Percentiles rank a stretch among this genome's conserved stretches.
Evolutionary conservation across 1,139 yeast species (phyloP).

Genomic region (Dujonia santamariae): DNA sequence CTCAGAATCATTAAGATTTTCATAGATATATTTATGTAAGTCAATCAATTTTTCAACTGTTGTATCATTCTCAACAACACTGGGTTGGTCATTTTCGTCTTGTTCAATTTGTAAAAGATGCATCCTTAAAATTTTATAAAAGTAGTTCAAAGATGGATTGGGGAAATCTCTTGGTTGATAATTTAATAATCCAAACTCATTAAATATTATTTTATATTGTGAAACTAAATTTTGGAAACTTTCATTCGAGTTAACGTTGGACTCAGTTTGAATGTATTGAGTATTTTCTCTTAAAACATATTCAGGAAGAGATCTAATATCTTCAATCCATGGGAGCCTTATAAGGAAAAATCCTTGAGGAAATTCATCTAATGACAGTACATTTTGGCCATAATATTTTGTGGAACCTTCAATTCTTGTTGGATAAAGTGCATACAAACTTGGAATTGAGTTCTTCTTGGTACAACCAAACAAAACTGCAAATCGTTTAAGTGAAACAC

Average conservation of each 20-base stretch:
- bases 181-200: conserved; percentile 35
- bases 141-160: conserved; percentile 69
- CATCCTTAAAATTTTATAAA: conserved; percentile 62
- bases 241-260: background rate
- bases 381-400: conserved; percentile 8
- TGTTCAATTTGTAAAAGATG: conserved; percentile 61
- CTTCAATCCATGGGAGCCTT: conserved; percentile 63
- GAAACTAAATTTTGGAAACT: conserved; percentile 17
- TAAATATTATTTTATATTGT: conserved; percentile 36
- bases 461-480: conserved; percentile 75
- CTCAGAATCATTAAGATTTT: conserved; percentile 10
- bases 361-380: conserved; percentile 17
- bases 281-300: conserved; percentile 13
- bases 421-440: conserved; percentile 60
- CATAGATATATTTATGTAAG: conserved; percentile 7
- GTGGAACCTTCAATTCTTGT: conserved; percentile 28
- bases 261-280: conserved; percentile 1
- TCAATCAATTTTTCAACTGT: conserved; percentile 14
- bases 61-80: conserved; percentile 16
- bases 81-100: conserved; percentile 16
- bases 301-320: conserved; percentile 50
- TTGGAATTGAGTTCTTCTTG: conserved; percentile 54
- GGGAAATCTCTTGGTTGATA: conserved; percentile 59
- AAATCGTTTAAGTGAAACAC: conserved; percentile 50
- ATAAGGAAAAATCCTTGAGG: conserved; percentile 66